A percentile compares a stretch with the other conserved stretches of the same genome.
These are phyloP conservation scores for Helminthosporium solani DNA, from an alignment of 2,329 filamentous ascomycete species.

Conservation along the genomic window DNA sequence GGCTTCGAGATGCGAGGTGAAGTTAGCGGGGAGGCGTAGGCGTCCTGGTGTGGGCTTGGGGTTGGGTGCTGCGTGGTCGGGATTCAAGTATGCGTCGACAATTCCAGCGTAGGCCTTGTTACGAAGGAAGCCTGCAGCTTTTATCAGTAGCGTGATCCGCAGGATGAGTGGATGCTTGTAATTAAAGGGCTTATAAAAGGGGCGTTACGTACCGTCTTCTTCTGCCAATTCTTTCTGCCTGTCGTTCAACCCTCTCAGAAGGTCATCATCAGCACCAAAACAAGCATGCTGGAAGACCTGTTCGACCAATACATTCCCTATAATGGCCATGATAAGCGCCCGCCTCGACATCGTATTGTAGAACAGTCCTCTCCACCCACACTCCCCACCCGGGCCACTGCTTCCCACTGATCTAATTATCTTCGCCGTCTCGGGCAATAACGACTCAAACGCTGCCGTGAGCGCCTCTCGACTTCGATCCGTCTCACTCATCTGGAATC, in stretches of 20 bases:
- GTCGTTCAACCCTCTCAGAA: constrained; percentile 5
- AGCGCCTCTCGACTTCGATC: background rate
- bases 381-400: constrained; percentile 21
- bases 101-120: background rate
- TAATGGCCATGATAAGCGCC: constrained; percentile 26
- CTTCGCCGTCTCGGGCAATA: constrained; percentile 19
- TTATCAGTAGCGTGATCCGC: background rate
- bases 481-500: background rate
- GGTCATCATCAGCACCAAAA: constrained; percentile 20
- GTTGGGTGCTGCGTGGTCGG: background rate
- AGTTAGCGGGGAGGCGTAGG: constrained; percentile 19
- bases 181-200: too few species aligned
- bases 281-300: constrained; percentile 30
- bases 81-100: background rate
- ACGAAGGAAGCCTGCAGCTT: constrained; percentile 1
- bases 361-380: constrained; percentile 32
- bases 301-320: constrained; percentile 34
- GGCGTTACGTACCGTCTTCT: constrained; percentile 26
- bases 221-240: constrained; percentile 13
- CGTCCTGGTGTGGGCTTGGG: background rate
- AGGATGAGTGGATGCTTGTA: background rate
- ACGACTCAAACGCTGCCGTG: background rate
- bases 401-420: constrained; percentile 29
- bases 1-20: constrained; percentile 22
- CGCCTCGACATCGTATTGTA: constrained; percentile 14